phyloP scores from a whole-genome alignment of 768 basidiomycete genomes.

The Asterophora lycoperdoides region DNA sequence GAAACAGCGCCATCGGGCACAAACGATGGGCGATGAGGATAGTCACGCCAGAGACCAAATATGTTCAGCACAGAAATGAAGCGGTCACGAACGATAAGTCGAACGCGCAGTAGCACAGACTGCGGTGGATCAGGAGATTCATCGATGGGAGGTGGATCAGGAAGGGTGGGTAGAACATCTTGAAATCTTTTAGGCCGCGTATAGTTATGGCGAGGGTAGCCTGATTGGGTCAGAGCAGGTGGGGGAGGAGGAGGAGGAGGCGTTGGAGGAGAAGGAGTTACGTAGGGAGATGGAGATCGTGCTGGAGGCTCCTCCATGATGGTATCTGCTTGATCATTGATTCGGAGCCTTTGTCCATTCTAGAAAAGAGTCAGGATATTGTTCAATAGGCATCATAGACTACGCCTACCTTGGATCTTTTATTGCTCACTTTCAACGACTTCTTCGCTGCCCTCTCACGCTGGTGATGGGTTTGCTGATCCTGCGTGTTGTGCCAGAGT shows the following conservation, averaged over 20 bases:
- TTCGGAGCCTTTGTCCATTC: too few species aligned
- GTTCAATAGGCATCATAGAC: too few species aligned
- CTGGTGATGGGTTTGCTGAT: neutral
- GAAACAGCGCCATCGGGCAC: constrained; percentile 20
- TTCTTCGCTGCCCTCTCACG: constrained; percentile 3
- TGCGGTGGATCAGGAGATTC: neutral
- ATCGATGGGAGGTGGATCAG: too few species aligned
- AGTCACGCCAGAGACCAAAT: constrained; percentile 20
- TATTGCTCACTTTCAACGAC: neutral
- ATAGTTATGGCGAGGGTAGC: constrained; percentile 12
- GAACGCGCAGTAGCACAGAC: constrained; percentile 8
- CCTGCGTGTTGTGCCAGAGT: neutral
- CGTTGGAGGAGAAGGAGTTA: constrained; percentile 1
- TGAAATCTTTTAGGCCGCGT: constrained; percentile 10
- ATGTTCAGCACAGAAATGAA: constrained; percentile 16
- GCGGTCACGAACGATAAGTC: constrained; percentile 15
- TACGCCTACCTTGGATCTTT: neutral
- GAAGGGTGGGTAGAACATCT: constrained; percentile 13
- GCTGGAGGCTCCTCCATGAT: neutral
- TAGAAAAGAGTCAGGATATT: too few species aligned
- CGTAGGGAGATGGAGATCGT: neutral
- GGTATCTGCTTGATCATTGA: too few species aligned
- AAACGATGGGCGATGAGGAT: too few species aligned
- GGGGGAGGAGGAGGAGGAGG: constrained; percentile 9
- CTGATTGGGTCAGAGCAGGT: constrained; percentile 12